Conservation (phyloP, 352 stramenopile genomes). For the Phytophthora foliorum region DNA sequence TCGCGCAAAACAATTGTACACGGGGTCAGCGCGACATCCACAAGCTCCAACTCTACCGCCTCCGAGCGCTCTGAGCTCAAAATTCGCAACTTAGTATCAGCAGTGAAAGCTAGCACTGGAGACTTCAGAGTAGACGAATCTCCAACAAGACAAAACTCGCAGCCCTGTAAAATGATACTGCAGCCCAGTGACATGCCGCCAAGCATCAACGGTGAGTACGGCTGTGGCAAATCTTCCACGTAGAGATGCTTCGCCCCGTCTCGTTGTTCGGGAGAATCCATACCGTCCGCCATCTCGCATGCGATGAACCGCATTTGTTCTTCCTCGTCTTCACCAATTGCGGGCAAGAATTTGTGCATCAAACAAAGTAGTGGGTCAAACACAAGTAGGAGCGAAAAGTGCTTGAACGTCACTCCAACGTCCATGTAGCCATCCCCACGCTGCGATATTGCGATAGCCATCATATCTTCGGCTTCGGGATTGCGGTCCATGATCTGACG, state of each 20-base stretch:
- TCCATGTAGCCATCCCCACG: slow-evolving; percentile 65
- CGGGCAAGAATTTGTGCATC: slow-evolving; percentile 68
- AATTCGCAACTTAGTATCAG: slow-evolving; percentile 73
- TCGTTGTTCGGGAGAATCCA: slow-evolving; percentile 67
- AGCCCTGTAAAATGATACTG: slow-evolving; percentile 62
- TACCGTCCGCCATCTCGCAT: slow-evolving; percentile 49
- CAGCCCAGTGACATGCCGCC: slow-evolving; percentile 60
- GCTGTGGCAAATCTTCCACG: slow-evolving; percentile 62
- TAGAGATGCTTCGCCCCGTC: slow-evolving; percentile 60
- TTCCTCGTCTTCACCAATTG: slow-evolving; percentile 72
- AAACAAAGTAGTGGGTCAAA: slow-evolving; percentile 77
- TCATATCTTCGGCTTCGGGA: slow-evolving; percentile 61
- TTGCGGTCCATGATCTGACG: slow-evolving; percentile 82
- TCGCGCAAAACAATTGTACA: slow-evolving; percentile 71
- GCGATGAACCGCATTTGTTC: slow-evolving; percentile 80
- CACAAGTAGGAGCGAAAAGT: slow-evolving; percentile 79
- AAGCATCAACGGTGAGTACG: slow-evolving; percentile 80
- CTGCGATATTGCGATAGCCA: slow-evolving; percentile 61
- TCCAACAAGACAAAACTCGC: slow-evolving; percentile 84
- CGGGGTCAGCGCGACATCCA: slow-evolving; percentile 83
- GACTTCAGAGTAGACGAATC: slow-evolving; percentile 77
- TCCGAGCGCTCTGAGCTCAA: slow-evolving; percentile 72
- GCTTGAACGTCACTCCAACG: slow-evolving; percentile 57
- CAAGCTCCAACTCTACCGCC: slow-evolving; percentile 76
- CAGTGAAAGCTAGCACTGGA: slow-evolving; percentile 85